Conservation (phyloP, 2,329 filamentous ascomycete genomes). For the Orbilia quercus region DNA sequence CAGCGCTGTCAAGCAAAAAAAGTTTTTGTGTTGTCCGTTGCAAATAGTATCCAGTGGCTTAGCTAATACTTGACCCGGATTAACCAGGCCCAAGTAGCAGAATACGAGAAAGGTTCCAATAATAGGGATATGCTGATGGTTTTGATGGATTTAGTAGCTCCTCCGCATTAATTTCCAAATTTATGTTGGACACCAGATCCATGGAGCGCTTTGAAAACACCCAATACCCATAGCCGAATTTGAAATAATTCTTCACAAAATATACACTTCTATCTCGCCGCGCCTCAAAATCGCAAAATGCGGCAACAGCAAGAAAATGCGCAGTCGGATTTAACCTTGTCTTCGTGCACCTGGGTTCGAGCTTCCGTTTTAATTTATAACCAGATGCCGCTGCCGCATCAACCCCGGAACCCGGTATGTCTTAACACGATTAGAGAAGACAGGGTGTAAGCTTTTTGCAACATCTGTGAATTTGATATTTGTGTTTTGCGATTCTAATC, state of each 20-base stretch:
- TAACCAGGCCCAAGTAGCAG: slow-evolving; percentile 25
- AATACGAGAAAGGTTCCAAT: slow-evolving; percentile 55
- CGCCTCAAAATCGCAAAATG: slow-evolving; percentile 19
- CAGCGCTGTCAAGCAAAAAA: slow-evolving; percentile 7
- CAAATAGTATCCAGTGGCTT: slow-evolving; percentile 47
- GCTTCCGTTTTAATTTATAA: slow-evolving; percentile 1
- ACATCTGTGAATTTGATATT: slow-evolving; percentile 28
- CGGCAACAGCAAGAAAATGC: slow-evolving; percentile 28
- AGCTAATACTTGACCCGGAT: slow-evolving; percentile 48
- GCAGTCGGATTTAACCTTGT: too few relatives aligned
- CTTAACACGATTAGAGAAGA: background rate
- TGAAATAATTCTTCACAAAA: slow-evolving; percentile 6
- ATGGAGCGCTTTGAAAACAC: slow-evolving; percentile 1
- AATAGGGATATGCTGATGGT: slow-evolving; percentile 51
- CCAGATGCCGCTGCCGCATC: slow-evolving; percentile 40
- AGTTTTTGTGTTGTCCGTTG: slow-evolving; percentile 54
- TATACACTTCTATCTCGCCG: background rate
- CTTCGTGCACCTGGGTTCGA: too few relatives aligned
- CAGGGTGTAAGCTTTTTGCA: slow-evolving; percentile 29
- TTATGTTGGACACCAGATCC: slow-evolving; percentile 22
- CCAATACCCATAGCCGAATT: slow-evolving; percentile 1
- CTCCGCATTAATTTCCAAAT: slow-evolving; percentile 30
- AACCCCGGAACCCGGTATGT: slow-evolving; percentile 33
- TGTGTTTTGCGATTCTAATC: slow-evolving; percentile 35
- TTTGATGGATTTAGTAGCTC: slow-evolving; percentile 21